These are phyloP conservation scores for Exophiala spinifera DNA, from an alignment of 2,329 filamentous ascomycete species.

Conservation along the genomic window DNA sequence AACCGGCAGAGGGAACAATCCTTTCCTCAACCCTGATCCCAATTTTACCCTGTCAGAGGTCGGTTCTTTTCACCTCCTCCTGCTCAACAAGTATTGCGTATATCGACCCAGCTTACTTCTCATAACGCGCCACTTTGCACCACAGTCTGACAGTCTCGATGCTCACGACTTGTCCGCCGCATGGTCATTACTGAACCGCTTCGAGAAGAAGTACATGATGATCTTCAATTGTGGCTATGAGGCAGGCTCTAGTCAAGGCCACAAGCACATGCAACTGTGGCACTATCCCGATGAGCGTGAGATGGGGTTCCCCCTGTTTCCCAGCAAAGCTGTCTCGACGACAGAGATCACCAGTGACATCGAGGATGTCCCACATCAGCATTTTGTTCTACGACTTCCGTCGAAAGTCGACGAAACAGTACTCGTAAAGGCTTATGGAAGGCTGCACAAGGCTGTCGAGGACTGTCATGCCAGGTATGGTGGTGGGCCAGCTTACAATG, in stretches of 20 bases:
- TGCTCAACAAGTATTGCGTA: conserved; percentile 31
- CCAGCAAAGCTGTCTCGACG: conserved; percentile 25
- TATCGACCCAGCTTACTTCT: conserved; percentile 39
- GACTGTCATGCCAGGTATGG: conserved; percentile 20
- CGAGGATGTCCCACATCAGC: conserved; percentile 28
- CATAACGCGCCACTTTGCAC: conserved; percentile 39
- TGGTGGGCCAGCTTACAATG: conserved; percentile 30
- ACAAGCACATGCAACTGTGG: conserved; percentile 48
- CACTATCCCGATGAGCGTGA: conserved; percentile 31
- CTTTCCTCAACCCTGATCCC: conserved; percentile 30
- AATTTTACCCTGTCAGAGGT: conserved; percentile 27
- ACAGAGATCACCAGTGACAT: conserved; percentile 24
- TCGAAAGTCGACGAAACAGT: conserved; percentile 5
- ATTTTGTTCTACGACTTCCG: conserved; percentile 32
- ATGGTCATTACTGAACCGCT: conserved; percentile 36
- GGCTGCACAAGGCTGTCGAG: conserved; percentile 26
- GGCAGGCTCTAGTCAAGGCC: conserved; percentile 43
- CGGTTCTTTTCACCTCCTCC: conserved; percentile 26
- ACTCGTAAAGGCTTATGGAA: conserved; percentile 24
- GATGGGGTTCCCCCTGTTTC: conserved; percentile 27
- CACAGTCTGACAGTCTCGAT: conserved; percentile 40
- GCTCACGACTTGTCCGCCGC: conserved; percentile 36
- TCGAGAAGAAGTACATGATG: conserved; percentile 35
- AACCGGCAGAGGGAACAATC: conserved; percentile 22
- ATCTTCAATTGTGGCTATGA: conserved; percentile 48